Base-by-base conservation (phyloP, 2,329 filamentous ascomycete genomes). In the Mariannaea elegans region DNA sequence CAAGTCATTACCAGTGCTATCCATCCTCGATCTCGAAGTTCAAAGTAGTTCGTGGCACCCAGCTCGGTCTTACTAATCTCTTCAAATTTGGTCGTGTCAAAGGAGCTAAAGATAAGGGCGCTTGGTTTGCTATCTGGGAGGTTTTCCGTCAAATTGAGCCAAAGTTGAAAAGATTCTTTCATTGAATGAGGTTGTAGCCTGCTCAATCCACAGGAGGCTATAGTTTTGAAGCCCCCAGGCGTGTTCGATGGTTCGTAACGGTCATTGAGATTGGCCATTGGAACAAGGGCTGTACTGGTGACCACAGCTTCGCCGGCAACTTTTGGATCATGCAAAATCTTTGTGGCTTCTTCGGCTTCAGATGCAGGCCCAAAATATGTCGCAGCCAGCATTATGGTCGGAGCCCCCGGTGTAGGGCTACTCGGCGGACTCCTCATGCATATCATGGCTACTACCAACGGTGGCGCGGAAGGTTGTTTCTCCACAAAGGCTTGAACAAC, bases 191-290 rank as follows among this genome's bases (percentile, higher is more conserved):
- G 7, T 0, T 57, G 36, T 4, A 71, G 52, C 1, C 47, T 50
- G 13, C 62, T 45, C 9, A 75, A 36, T 3, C 72, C 67, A 0
- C 62, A 64, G 7, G 69, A 64, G 4, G 66, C 61, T 13, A 70
- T 69, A 1, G 66, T 59, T 48, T 77, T 77, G 27, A 67, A 68
- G 0, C 73, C 75, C 3, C 72, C 72, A 23, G 72, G 73, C 1
- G 27, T 50, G 31, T 75, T 73, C 3, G 67, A 27, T 0, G 62
- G 39, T 0, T 70, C 67, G 18, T 66, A 48, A 3, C 45, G 61
- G 8, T 67, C 63, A 32, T 75, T 75, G 9, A 67, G 44, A 3
- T 59, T 63, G 0, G 47, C 55, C 14, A 74, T 64, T 0, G 67
- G 68, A 0, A 69, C 19, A 0, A 71, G 27, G 1, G 54, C 52